These are phyloP conservation scores for Bassia scoparia DNA, from an alignment of 148 eudicot genomes.

Conservation along the genomic window DNA sequence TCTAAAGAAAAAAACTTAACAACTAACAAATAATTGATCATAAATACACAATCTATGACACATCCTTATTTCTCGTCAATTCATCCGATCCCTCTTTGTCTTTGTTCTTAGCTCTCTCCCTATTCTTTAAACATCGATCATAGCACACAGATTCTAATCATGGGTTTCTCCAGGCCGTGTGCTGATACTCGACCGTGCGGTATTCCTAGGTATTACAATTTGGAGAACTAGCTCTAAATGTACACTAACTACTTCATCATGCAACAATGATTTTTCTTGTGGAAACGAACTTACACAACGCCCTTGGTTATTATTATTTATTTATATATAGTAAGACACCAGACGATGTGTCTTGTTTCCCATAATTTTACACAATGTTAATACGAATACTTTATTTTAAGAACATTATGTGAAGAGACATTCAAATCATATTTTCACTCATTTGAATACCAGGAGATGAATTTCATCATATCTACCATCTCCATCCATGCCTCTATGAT, in stretches of 20 bases:
- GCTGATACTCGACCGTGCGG: slow-evolving; percentile 36
- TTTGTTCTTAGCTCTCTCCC: background rate
- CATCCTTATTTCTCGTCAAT: too few relatives aligned
- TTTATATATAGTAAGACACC: background rate
- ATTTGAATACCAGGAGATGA: slow-evolving; percentile 31
- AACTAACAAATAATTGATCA: too few relatives aligned
- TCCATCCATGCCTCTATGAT: too few relatives aligned
- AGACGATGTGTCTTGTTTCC: background rate
- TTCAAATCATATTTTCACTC: slow-evolving; percentile 29
- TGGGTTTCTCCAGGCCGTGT: slow-evolving; percentile 35
- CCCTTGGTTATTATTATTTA: too few relatives aligned
- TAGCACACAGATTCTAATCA: slow-evolving; percentile 1
- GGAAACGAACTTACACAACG: too few relatives aligned
- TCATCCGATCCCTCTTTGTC: background rate
- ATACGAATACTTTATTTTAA: background rate
- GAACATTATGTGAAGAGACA: too few relatives aligned
- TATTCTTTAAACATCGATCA: background rate
- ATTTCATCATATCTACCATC: too few relatives aligned
- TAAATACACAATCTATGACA: background rate
- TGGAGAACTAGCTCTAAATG: background rate
- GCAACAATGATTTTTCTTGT: background rate
- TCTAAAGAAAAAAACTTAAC: too few relatives aligned
- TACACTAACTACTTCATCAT: background rate
- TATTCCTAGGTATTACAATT: slow-evolving; percentile 26
- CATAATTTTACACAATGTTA: background rate